These are phyloP conservation scores for Dentipellis fragilis DNA, from an alignment of 768 basidiomycete species.

Conservation along the genomic window DNA sequence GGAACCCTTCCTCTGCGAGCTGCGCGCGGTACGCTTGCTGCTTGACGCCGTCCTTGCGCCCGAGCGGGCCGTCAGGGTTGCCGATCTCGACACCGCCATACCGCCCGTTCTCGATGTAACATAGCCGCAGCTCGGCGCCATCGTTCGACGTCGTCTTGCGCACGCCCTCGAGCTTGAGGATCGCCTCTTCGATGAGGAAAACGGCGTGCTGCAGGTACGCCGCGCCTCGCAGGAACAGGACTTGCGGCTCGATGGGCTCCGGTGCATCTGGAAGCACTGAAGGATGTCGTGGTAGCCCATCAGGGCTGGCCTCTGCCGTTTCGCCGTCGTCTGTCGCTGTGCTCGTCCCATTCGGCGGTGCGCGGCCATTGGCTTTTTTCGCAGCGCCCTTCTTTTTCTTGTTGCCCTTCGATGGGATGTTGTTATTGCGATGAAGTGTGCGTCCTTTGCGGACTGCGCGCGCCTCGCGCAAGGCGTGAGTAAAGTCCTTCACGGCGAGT, in stretches of 20 bases:
- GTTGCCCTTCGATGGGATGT: slow-evolving; percentile 30
- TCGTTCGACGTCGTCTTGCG: slow-evolving; percentile 48
- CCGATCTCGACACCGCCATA: slow-evolving; percentile 85
- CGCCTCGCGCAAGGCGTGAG: slow-evolving; percentile 69
- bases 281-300: slow-evolving; percentile 49
- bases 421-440: slow-evolving; percentile 38
- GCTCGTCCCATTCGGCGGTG: slow-evolving; percentile 59
- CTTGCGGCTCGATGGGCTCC: slow-evolving; percentile 78
- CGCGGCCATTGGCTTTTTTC: slow-evolving; percentile 46
- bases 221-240: slow-evolving; percentile 75
- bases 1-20: slow-evolving; percentile 44
- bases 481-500: slow-evolving; percentile 71
- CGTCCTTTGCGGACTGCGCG: slow-evolving; percentile 60
- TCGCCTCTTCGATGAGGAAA: slow-evolving; percentile 60
- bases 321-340: slow-evolving; percentile 26
- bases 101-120: slow-evolving; percentile 61
- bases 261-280: slow-evolving; percentile 71
- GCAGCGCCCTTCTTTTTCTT: slow-evolving; percentile 36
- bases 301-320: slow-evolving; percentile 39
- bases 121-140: slow-evolving; percentile 63
- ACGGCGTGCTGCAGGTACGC: slow-evolving; percentile 77
- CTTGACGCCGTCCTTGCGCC: slow-evolving; percentile 48
- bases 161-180: slow-evolving; percentile 63
- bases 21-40: slow-evolving; percentile 50
- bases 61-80: slow-evolving; percentile 70